Evolutionary conservation across 805 yeast genomes (phyloP).

Genomic region (Hanseniaspora nectarophila): DNA sequence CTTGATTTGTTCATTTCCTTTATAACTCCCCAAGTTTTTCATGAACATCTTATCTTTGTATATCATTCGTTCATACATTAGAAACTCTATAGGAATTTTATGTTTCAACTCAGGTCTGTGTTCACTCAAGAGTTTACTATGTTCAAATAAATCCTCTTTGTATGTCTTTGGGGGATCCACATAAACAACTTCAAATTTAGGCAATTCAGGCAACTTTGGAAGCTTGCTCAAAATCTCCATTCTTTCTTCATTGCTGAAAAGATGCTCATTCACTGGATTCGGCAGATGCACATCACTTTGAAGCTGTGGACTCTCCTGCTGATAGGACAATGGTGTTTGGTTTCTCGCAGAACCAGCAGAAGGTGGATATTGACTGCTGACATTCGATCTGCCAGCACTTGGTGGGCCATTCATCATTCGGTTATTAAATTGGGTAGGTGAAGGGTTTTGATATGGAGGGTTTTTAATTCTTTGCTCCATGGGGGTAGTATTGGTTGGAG

Average conservation of each 20-base stretch:
- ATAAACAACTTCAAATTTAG: constrained; percentile 1
- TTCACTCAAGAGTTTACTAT: neutral
- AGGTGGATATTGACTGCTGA: neutral
- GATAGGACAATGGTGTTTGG: constrained; percentile 32
- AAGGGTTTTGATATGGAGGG: neutral
- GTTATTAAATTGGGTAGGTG: neutral
- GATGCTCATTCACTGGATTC: neutral
- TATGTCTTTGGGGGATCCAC: constrained; percentile 1
- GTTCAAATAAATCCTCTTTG: neutral
- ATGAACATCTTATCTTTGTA: neutral
- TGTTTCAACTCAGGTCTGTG: neutral
- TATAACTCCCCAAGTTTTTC: neutral
- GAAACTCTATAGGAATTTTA: constrained; percentile 1
- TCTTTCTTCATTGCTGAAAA: constrained; percentile 4
- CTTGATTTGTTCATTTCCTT: neutral
- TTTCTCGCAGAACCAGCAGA: neutral
- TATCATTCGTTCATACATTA: neutral
- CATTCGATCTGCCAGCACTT: neutral
- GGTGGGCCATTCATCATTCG: neutral
- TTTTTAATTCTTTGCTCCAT: constrained; percentile 17
- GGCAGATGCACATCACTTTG: neutral
- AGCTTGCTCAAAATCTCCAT: neutral
- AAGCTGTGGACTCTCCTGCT: constrained; percentile 33
- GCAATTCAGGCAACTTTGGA: constrained; percentile 4
- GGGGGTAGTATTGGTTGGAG: constrained; percentile 4